Evolutionary conservation across 1,284 basidiomycete genomes (phyloP).

Genomic region (Apiotrichum sp.): DNA sequence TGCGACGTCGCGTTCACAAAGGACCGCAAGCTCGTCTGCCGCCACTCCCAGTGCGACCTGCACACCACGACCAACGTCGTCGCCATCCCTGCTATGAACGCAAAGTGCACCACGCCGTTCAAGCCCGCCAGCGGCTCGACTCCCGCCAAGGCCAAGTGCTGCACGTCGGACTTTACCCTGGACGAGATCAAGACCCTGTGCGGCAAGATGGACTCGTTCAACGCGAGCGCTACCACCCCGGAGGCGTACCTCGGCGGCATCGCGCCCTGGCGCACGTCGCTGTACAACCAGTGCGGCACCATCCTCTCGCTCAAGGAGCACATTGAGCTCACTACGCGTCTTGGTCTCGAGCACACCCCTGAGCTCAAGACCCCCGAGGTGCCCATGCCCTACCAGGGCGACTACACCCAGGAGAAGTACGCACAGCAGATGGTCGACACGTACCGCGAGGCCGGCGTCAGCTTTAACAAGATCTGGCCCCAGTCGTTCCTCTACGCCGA

Average conservation of each 20-base stretch:
- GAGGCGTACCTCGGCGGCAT: slow-evolving; percentile 14
- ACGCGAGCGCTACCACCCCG: slow-evolving; percentile 11
- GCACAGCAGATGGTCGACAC: slow-evolving; percentile 16
- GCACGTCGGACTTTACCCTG: slow-evolving; percentile 20
- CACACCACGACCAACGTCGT: slow-evolving; percentile 22
- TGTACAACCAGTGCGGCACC: slow-evolving; percentile 18
- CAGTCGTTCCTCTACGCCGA: slow-evolving; percentile 19
- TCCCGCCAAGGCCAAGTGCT: slow-evolving; percentile 16
- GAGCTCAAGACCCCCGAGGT: slow-evolving; percentile 19
- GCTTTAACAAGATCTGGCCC: slow-evolving; percentile 11
- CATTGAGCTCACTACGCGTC: slow-evolving; percentile 10
- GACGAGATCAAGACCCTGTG: slow-evolving; percentile 18
- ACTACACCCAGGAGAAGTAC: slow-evolving; percentile 19
- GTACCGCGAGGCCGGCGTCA: slow-evolving; percentile 8
- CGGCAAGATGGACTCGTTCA: slow-evolving; percentile 18
- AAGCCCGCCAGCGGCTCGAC: slow-evolving; percentile 6
- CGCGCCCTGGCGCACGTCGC: slow-evolving; percentile 9
- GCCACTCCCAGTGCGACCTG: slow-evolving; percentile 22
- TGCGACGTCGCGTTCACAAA: slow-evolving; percentile 20
- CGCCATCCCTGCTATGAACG: slow-evolving; percentile 12
- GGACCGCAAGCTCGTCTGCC: slow-evolving; percentile 21
- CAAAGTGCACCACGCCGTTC: slow-evolving; percentile 19
- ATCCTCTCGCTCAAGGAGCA: slow-evolving; percentile 16
- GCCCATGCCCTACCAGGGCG: slow-evolving; percentile 17
- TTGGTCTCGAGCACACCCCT: slow-evolving; percentile 19